Conservation (phyloP, 2,329 filamentous ascomycete species). For the Calonectria pseudoturangicola region DNA sequence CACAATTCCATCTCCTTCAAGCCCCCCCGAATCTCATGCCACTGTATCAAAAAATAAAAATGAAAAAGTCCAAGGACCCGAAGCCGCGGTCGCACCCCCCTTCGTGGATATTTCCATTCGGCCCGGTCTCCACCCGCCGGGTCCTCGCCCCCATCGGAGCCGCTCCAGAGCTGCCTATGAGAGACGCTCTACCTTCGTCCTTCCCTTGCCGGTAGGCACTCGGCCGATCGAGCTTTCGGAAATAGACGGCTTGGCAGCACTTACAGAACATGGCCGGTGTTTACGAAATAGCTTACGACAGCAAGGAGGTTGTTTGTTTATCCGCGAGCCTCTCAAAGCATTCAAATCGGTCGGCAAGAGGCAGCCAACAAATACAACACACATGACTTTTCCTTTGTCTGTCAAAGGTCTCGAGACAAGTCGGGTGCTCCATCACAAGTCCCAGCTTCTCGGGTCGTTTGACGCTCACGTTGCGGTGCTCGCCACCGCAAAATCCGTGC, state of each 20-base stretch:
- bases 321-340: background rate
- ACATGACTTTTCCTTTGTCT: background rate
- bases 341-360: background rate
- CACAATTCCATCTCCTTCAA: background rate
- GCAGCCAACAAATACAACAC: background rate
- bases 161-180: background rate
- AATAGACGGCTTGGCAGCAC: slow-evolving; percentile 1
- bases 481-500: slow-evolving; percentile 1
- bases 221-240: slow-evolving; percentile 16
- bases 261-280: background rate
- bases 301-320: slow-evolving; percentile 7
- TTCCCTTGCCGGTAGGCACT: slow-evolving; percentile 14
- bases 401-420: background rate
- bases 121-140: slow-evolving; percentile 27
- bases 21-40: slow-evolving; percentile 24
- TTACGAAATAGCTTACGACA: slow-evolving; percentile 13
- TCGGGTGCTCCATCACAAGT: slow-evolving; percentile 5
- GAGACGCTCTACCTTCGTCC: slow-evolving; percentile 2
- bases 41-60: background rate
- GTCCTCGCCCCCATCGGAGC: background rate
- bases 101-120: slow-evolving; percentile 29
- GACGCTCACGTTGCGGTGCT: slow-evolving; percentile 6
- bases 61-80: background rate
- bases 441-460: background rate
- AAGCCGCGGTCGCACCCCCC: slow-evolving; percentile 10